phyloP scores from a whole-genome alignment of 2,329 filamentous ascomycete species.

The Cryphonectria japonica region DNA sequence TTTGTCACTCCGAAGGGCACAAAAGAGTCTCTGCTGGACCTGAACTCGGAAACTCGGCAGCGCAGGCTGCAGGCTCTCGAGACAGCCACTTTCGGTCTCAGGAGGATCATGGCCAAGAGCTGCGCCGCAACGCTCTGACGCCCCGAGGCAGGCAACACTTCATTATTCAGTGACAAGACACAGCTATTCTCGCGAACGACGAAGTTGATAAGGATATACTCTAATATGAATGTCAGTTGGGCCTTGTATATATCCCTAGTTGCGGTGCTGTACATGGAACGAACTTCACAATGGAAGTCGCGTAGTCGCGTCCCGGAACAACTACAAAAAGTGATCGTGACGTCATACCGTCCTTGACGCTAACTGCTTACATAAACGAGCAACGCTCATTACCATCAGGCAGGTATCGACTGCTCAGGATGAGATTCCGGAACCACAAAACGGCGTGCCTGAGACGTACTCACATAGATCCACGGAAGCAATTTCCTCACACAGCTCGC shows the following conservation, averaged over 20 bases:
- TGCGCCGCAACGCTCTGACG: not conserved
- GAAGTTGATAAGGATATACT: not conserved
- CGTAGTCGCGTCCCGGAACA: not conserved
- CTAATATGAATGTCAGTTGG: not conserved
- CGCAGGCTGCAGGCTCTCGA: not conserved
- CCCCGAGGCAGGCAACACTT: not conserved
- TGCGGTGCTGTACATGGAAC: not conserved
- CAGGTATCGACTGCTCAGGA: not conserved
- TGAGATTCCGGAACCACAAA: too few relatives aligned
- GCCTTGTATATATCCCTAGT: not conserved
- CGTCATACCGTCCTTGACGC: not conserved
- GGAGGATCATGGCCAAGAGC: not conserved
- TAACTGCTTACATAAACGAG: not conserved
- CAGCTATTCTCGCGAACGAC: not conserved
- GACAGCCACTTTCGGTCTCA: not conserved
- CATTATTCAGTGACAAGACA: not conserved
- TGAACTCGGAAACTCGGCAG: not conserved
- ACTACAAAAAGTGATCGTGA: not conserved
- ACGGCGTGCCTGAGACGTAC: not conserved
- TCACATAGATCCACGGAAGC: not conserved
- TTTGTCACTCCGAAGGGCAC: not conserved
- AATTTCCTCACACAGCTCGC: not conserved
- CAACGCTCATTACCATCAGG: not conserved
- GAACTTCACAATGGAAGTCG: not conserved
- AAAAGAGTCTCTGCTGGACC: not conserved